These are phyloP conservation scores for Sclerotinia glacialis DNA, from an alignment of 2,329 filamentous ascomycete species.

Conservation along the genomic window DNA sequence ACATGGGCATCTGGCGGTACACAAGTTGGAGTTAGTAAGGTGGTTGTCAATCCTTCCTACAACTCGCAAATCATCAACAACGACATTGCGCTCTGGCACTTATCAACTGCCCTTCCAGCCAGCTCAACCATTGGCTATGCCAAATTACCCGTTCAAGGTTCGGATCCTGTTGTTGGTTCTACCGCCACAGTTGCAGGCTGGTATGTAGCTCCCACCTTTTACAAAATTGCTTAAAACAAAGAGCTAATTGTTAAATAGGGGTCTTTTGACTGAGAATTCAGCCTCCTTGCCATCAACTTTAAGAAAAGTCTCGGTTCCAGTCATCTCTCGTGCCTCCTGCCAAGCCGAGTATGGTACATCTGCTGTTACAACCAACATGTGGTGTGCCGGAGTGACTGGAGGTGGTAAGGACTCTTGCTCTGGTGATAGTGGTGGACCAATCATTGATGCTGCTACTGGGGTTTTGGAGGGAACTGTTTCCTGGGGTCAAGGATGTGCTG, in stretches of 20 bases:
- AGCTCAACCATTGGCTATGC: slow-evolving; percentile 29
- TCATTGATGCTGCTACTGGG: slow-evolving; percentile 27
- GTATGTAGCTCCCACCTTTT: slow-evolving; percentile 22
- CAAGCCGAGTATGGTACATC: slow-evolving; percentile 25
- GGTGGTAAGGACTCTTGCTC: slow-evolving; percentile 32
- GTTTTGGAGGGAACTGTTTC: slow-evolving; percentile 29
- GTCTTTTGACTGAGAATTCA: slow-evolving; percentile 19
- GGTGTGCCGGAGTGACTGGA: slow-evolving; percentile 29
- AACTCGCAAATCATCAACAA: slow-evolving; percentile 18
- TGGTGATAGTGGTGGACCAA: slow-evolving; percentile 31
- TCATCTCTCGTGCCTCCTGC: slow-evolving; percentile 27
- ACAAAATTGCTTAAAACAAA: not conserved
- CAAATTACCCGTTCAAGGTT: slow-evolving; percentile 25
- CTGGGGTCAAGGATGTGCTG: slow-evolving; percentile 30
- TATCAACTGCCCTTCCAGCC: slow-evolving; percentile 24
- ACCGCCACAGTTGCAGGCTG: slow-evolving; percentile 22
- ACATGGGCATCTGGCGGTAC: slow-evolving; percentile 29
- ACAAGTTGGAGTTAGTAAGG: slow-evolving; percentile 22
- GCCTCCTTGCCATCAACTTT: slow-evolving; percentile 24
- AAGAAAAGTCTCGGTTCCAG: slow-evolving; percentile 28
- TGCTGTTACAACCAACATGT: slow-evolving; percentile 27
- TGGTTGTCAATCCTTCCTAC: slow-evolving; percentile 29
- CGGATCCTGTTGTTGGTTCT: slow-evolving; percentile 26
- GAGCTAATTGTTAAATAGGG: slow-evolving; percentile 1
- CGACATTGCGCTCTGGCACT: slow-evolving; percentile 30